Base-by-base conservation (phyloP, 2,329 filamentous ascomycete genomes). In the Coniochaeta hoffmannii region DNA sequence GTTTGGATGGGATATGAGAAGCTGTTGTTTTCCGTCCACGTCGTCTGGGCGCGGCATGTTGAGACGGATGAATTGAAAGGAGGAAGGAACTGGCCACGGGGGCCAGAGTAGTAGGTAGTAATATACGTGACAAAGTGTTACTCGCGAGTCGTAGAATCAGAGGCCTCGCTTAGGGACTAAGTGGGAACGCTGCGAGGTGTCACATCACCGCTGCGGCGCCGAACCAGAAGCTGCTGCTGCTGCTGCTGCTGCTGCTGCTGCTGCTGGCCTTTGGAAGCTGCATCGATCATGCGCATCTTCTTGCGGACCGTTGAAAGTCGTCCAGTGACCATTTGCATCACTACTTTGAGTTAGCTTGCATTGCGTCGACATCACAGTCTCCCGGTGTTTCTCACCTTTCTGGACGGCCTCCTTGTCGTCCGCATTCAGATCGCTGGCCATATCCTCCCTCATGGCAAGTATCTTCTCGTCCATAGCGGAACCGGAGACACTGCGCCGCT, bases 401-500 rank as follows among this genome's bases (percentile, higher is more conserved):
- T 86, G 76, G 54, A 92, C 85, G 54, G 85, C 82, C 64, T 87
- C 81, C 64, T 88, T 82, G 68, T 92, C 88, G 61, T 90, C 88
- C 56, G 76, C 75, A 69, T 89, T 85, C 61, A 72, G 79, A 64
- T 77, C 79, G 60, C 70, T 79, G 64, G 68, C 66, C 15, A 62
- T 58, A 32, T 72, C 68, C 58, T 75, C 76, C 64, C 70, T 35
- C 34, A 28, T 71, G 64, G 71, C 68, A 12, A 34, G 28, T 63
- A 68, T 61, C 61, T 71, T 68, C 61, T 73, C 71, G 44, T 76
- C 70, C 63, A 71, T 73, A 38, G 74, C 70, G 50, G 73, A 70
- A 55, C 68, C 61, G 56, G 69, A 66, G 15, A 68, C 60, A 24
- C 68, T 67, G 11, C 72, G 50, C 3, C 50, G 68, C 62, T 72